A percentile compares a stretch with the other conserved stretches of the same genome.
These are phyloP conservation scores for Irpex lacteus DNA, from an alignment of 1,284 basidiomycete species.

Conservation along the genomic window DNA sequence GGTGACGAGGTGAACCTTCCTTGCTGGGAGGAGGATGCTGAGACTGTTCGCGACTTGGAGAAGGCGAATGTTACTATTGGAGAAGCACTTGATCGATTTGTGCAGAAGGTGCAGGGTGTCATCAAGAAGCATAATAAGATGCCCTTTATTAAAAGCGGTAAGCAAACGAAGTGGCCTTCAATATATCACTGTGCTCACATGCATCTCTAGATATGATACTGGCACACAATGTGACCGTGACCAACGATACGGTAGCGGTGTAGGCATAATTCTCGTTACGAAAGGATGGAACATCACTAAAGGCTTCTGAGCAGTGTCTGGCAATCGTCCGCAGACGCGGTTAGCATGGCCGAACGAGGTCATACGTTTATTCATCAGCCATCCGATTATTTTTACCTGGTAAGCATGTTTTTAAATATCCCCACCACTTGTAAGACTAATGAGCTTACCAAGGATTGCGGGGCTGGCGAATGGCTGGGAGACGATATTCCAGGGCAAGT, in stretches of 20 bases:
- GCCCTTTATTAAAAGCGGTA: constrained; percentile 65
- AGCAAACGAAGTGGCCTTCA: constrained; percentile 4
- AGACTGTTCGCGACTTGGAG: constrained; percentile 44
- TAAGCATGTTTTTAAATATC: too few species aligned
- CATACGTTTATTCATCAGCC: constrained; percentile 24
- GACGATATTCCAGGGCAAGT: constrained; percentile 29
- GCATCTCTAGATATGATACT: constrained; percentile 60
- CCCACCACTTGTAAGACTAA: neutral
- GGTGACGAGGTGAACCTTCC: constrained; percentile 77
- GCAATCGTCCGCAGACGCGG: constrained; percentile 22
- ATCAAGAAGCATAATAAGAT: constrained; percentile 43
- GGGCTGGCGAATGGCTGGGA: constrained; percentile 76
- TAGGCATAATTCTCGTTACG: constrained; percentile 25
- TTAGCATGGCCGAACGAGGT: constrained; percentile 17
- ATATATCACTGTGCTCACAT: neutral
- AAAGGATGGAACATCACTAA: neutral
- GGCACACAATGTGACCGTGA: constrained; percentile 54
- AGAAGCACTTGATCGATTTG: constrained; percentile 55
- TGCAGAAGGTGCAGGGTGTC: constrained; percentile 45
- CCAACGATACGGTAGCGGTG: constrained; percentile 71
- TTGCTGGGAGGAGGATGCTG: constrained; percentile 63
- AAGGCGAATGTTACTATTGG: constrained; percentile 35
- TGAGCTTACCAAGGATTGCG: constrained; percentile 56
- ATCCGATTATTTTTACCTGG: constrained; percentile 29
- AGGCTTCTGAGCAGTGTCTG: constrained; percentile 17